Evolutionary conservation across 306 rosid species (phyloP).

Genomic region (Cicer pinnatifidum): DNA sequence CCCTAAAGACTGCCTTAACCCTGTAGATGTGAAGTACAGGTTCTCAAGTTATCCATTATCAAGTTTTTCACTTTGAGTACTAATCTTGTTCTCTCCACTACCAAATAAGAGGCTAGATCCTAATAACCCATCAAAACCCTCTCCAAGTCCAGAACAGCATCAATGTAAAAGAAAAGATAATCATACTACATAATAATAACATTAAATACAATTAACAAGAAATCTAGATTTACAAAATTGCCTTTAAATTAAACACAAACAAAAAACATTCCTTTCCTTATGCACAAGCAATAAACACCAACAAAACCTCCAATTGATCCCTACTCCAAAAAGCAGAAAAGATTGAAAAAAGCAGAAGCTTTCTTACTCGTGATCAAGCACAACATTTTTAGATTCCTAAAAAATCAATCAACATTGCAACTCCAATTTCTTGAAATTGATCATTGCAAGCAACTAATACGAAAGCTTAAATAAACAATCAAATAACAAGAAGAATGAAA

Average conservation of each 20-base stretch:
- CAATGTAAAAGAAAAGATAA: slow-evolving; percentile 3
- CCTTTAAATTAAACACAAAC: background rate
- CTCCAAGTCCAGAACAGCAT: background rate
- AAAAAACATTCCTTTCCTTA: background rate
- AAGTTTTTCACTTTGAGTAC: background rate
- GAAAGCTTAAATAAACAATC: no score
- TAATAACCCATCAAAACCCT: background rate
- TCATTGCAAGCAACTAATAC: background rate
- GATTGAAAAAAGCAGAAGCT: background rate
- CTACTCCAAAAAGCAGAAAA: background rate
- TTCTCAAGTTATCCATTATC: background rate
- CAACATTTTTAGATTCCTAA: background rate
- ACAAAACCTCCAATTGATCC: background rate
- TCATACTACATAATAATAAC: background rate
- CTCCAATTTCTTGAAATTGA: slow-evolving; percentile 5
- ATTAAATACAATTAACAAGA: slow-evolving; percentile 1
- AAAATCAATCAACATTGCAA: background rate
- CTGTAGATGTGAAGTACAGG: background rate
- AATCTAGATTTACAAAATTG: slow-evolving; percentile 5
- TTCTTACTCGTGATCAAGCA: background rate
- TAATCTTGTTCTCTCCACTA: background rate
- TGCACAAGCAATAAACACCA: background rate
- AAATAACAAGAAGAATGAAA: no score
- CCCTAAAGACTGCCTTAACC: background rate
- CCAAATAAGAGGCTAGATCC: background rate